Evolutionary conservation across 2,329 filamentous ascomycete genomes (phyloP), one percentile per base, ranked within the genome.

Genomic region (Xylaria arbuscula): DNA sequence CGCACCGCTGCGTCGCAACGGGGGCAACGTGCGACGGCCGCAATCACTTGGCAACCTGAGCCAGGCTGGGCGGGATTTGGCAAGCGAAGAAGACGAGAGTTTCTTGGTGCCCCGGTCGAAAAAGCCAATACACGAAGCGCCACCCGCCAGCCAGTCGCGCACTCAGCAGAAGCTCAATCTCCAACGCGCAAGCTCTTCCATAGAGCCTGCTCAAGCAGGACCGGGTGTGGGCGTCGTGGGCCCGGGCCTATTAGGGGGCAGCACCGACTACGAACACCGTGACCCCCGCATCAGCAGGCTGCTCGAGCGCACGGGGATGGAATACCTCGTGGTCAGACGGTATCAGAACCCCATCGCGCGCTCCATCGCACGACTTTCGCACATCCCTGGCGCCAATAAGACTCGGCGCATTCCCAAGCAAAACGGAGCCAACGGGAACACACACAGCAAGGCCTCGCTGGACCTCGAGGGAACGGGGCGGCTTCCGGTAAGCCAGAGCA

Each of bases 161-260:
- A 92, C 90, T 0, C 90, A 93, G 79, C 90, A 93, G 77, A 93
- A 93, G 75, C 83, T 93, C 15, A 90, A 92, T 80, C 84, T 93
- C 1, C 90, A 93, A 76, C 87, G 91, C 45, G 91, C 90, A 36
- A 92, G 90, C 76, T 92, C 90, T 3, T 88, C 87, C 71, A 90
- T 93, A 56, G 91, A 93, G 72, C 88, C 89, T 0, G 81, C 86
- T 36, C 87, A 89, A 80, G 69, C 82, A 76, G 59, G 74, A 10
- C 76, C 74, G 17, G 81, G 77, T 1, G 78, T 76, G 24, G 82
- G 83, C 5, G 80, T 81, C 1, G 79, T 81, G 8, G 82, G 82
- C 13, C 79, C 81, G 4, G 83, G 81, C 34, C 83, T 85, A 0
- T 75, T 88, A 24, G 82, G 87, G 24, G 84, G 85, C 10, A 85